Base-by-base conservation (phyloP, 1,139 yeast genomes). In the Petasospora fabianii region DNA sequence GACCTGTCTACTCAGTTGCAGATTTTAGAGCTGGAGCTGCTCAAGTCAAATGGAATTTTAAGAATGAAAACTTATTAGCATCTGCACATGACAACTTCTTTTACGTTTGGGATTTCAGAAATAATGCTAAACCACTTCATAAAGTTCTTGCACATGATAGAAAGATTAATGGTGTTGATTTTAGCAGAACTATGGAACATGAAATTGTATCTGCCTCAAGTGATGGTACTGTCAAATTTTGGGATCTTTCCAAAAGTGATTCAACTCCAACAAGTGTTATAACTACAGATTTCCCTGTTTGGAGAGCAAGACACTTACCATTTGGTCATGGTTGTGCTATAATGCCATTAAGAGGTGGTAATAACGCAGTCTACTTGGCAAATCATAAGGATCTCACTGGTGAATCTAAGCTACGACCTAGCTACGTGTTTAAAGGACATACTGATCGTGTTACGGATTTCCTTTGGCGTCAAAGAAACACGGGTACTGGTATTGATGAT, bases 11-110 rank as follows among this genome's bases (percentile, higher is more conserved):
- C 40, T 75, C 80, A 36, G 88, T 87, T 67, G 88, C 96, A 6
- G 96, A 90, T 56, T 92, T 96, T 95, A 68, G 86, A 44, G 95
- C 97, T 0, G 95, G 95, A 2, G 95, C 97, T 1, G 80, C 94
- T 0, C 97, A 90, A 59, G 96, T 88, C 13, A 88, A 90, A 59
- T 92, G 97, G 97, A 87, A 84, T 56, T 79, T 79, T 48, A 69
- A 71, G 36, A 82, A 90, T 53, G 79, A 88, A 2, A 73, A 81
- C 55, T 75, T 88, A 32, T 59, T 92, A 24, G 96, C 97, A 0
- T 81, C 94, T 1, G 73, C 94, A 18, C 98, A 92, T 56, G 96
- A 87, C 53, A 77, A 82, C 52, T 71, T 78, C 35, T 75, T 90
- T 34, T 79, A 80, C 47, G 66, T 92, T 1, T 92, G 98, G 98